These are phyloP conservation scores for Termitomyces sp. DNA, from an alignment of 768 basidiomycete genomes.

Conservation along the genomic window DNA sequence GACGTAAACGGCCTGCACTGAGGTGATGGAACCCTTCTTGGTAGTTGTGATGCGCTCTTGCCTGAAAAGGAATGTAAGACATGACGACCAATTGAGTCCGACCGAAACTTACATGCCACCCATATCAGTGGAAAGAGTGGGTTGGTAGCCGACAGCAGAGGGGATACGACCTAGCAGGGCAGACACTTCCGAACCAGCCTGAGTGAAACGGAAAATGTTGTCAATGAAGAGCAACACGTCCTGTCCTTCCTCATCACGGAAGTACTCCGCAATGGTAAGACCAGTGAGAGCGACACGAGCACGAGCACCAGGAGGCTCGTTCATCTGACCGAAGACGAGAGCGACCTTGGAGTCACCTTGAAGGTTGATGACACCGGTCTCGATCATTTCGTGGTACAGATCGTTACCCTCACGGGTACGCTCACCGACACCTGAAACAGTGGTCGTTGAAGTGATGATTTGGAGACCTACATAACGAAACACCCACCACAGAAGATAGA, in stretches of 20 bases:
- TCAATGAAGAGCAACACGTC: slow-evolving; percentile 99
- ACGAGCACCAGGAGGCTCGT: slow-evolving; percentile 99
- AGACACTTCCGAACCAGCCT: slow-evolving; percentile 99
- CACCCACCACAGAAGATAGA: slow-evolving; percentile 92
- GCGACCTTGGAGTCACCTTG: slow-evolving; percentile 99
- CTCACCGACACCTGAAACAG: slow-evolving; percentile 89
- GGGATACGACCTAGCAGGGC: slow-evolving; percentile 99
- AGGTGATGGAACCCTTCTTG: slow-evolving; percentile 99
- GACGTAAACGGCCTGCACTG: slow-evolving; percentile 99
- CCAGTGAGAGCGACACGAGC: slow-evolving; percentile 99
- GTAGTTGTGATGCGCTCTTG: slow-evolving; percentile 99
- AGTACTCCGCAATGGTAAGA: slow-evolving; percentile 99
- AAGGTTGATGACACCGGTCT: slow-evolving; percentile 99
- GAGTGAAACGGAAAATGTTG: slow-evolving; percentile 99
- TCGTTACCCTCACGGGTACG: slow-evolving; percentile 99
- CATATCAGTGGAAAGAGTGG: slow-evolving; percentile 99
- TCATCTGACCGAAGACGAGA: slow-evolving; percentile 99
- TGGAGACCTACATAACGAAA: not conserved
- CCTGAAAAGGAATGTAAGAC: slow-evolving; percentile 36
- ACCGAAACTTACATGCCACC: slow-evolving; percentile 83
- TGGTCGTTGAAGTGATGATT: not conserved
- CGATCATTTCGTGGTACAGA: slow-evolving; percentile 99
- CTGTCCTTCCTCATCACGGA: slow-evolving; percentile 99
- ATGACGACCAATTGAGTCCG: slow-evolving; percentile 2
- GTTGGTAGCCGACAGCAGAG: slow-evolving; percentile 99